phyloP scores from a whole-genome alignment of 2,329 filamentous ascomycete species.

The Colletotrichum cereale region DNA sequence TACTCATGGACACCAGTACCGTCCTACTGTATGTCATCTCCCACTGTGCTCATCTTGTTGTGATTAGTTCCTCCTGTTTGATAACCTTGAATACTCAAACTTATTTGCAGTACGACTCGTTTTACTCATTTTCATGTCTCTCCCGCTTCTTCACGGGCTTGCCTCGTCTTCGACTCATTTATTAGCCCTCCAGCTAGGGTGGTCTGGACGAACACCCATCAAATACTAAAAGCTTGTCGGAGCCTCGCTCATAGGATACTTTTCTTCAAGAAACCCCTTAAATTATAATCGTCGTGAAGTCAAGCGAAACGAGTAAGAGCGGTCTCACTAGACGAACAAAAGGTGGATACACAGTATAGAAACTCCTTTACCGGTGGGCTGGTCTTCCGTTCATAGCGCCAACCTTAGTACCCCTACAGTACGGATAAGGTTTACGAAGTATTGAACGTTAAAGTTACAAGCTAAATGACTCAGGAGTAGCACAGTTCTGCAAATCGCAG shows the following conservation, averaged over 20 bases:
- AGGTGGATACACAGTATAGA: too few species aligned
- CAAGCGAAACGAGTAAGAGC: too few species aligned
- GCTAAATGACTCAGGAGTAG: too few species aligned
- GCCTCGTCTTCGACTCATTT: neutral
- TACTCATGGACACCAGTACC: neutral
- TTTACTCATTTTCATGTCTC: neutral
- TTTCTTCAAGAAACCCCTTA: neutral
- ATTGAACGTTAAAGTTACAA: too few species aligned
- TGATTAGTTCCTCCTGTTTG: neutral
- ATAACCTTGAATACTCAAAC: neutral
- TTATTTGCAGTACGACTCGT: neutral
- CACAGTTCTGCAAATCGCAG: too few species aligned
- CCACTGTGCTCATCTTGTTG: neutral
- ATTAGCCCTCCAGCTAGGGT: constrained; percentile 1
- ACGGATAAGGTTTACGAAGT: too few species aligned
- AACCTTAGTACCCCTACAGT: too few species aligned
- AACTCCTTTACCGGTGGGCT: too few species aligned
- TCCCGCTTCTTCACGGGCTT: neutral
- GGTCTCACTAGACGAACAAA: too few species aligned
- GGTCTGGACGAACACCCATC: neutral
- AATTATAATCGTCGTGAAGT: too few species aligned
- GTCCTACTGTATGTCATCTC: neutral
- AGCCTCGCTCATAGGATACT: neutral
- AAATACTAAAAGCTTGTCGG: neutral
- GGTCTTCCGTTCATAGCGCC: too few species aligned